phyloP scores from a whole-genome alignment of 1,284 basidiomycete genomes.

The Ceratobasidium sp. region DNA sequence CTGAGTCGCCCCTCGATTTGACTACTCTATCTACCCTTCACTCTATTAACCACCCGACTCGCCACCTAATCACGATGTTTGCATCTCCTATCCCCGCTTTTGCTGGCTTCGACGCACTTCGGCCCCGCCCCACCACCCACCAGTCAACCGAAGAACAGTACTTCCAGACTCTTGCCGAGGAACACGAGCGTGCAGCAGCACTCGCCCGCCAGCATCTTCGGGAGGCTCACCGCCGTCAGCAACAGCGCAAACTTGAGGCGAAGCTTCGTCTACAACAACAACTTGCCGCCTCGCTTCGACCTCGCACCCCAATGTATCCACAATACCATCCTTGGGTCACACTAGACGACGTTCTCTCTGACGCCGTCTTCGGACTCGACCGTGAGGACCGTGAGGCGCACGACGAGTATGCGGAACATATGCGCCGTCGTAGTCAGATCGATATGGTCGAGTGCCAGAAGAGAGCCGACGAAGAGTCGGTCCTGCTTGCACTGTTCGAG shows the following conservation, averaged over 20 bases:
- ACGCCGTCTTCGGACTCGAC: slow-evolving; percentile 23
- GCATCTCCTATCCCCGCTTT: slow-evolving; percentile 29
- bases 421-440: slow-evolving; percentile 20
- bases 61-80: slow-evolving; percentile 29
- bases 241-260: slow-evolving; percentile 16
- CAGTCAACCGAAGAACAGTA: slow-evolving; percentile 43
- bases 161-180: slow-evolving; percentile 41
- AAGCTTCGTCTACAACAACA: slow-evolving; percentile 39
- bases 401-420: slow-evolving; percentile 32
- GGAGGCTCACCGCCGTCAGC: slow-evolving; percentile 18
- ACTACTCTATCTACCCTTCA: background rate
- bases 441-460: slow-evolving; percentile 33
- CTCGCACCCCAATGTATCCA: slow-evolving; percentile 20
- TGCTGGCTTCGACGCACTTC: slow-evolving; percentile 22
- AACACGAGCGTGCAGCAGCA: slow-evolving; percentile 44
- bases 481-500: slow-evolving; percentile 20
- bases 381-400: background rate
- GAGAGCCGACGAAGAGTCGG: slow-evolving; percentile 8
- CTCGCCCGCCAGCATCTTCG: slow-evolving; percentile 22
- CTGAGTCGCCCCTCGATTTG: background rate
- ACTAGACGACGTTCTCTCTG: too few relatives aligned
- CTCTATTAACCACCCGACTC: background rate
- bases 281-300: slow-evolving; percentile 19
- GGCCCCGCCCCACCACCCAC: slow-evolving; percentile 4
- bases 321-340: slow-evolving; percentile 1